Evolutionary conservation across 148 eudicot genomes (phyloP).

Genomic region (Rhododendron kiyosumense): DNA sequence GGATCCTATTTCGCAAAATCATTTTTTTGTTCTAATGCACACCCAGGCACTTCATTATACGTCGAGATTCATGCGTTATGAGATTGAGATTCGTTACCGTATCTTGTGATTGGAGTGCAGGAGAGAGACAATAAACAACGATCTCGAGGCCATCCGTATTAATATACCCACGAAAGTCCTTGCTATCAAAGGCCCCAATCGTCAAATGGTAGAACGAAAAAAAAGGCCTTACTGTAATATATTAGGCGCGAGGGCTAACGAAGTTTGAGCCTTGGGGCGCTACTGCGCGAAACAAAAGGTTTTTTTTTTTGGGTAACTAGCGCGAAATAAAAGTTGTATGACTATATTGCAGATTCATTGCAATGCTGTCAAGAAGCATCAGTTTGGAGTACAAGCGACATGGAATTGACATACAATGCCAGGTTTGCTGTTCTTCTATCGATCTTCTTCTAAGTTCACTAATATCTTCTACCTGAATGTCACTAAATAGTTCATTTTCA

Average conservation of each 20-base stretch:
- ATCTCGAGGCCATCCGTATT: neutral
- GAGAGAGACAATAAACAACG: neutral
- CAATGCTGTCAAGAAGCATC: conserved; percentile 50
- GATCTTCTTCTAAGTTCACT: neutral
- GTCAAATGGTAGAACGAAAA: neutral
- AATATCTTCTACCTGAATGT: neutral
- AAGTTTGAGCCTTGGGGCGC: neutral
- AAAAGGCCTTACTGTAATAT: too few species aligned
- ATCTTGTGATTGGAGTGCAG: neutral
- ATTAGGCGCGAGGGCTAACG: neutral
- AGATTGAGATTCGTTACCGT: neutral
- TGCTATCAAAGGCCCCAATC: neutral
- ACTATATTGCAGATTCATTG: conserved; percentile 38
- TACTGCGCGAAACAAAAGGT: neutral
- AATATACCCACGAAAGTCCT: neutral
- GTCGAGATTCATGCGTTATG: neutral
- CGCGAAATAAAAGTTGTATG: conserved; percentile 5
- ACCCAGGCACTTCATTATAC: neutral
- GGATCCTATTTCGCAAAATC: too few species aligned
- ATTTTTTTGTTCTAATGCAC: neutral
- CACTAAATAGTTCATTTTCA: neutral
- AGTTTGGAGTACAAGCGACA: conserved; percentile 60
- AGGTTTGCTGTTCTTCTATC: conserved; percentile 29
- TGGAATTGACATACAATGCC: conserved; percentile 77
- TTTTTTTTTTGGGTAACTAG: too few species aligned